Base-by-base conservation (phyloP, 257 asterid genomes). In the Cinchona pubescens region DNA sequence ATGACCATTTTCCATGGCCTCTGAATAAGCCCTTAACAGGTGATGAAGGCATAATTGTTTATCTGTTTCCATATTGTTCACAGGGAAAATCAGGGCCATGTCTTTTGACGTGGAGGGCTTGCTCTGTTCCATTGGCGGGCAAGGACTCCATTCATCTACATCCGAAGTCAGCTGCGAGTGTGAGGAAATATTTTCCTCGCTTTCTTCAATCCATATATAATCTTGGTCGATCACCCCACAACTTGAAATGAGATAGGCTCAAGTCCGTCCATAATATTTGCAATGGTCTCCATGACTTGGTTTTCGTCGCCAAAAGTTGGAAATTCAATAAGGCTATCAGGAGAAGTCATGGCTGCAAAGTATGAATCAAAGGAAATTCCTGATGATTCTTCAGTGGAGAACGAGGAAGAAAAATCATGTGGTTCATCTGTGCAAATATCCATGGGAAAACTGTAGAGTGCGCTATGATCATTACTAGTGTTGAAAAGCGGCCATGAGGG, bases 21-120 rank as follows among this genome's bases (percentile, higher is more conserved):
- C 94, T 29, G 86, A 91, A 46, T 88, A 88, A 10, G 90, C 98
- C 72, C 59, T 74, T 12, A 89, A 78, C 4, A 90, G 85, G 79
- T 89, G 97, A 42, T 72, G 81, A 3, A 89, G 86, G 49, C 72
- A 62, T 37, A 74, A 49, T 56, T 85, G 86, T 7, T 63, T 80
- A 67, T 90, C 87, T 34, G 78, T 72, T 77, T 84, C 89, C 74
- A 69, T 71, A 58, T 71, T 75, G 23, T 67, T 75, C 30, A 72
- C 84, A 32, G 85, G 88, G 60, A 85, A 43, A 11, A 55, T 25
- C 11, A 82, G 35, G 38, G 81, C 23, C 72, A 58, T 69, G 61
- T 73, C 37, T 3, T 34, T 45, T 3, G 59, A 29, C 13, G 27
- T 49, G 56, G 27, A 13, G 32, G 71, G 67, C 18, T 62, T 70